Evolutionary conservation across 2,329 filamentous ascomycete species (phyloP).

Genomic region (Rutstroemia sp.): DNA sequence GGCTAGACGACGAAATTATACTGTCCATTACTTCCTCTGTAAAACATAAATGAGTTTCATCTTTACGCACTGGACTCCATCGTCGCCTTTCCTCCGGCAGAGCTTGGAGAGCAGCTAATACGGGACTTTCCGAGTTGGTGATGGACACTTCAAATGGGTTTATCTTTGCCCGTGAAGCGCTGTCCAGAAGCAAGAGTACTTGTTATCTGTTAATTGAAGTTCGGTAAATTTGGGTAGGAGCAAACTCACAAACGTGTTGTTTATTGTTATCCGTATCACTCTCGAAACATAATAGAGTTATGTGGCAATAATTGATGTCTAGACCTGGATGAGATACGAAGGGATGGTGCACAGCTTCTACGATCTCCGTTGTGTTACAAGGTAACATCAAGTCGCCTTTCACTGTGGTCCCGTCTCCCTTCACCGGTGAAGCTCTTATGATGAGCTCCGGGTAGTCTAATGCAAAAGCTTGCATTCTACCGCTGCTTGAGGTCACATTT

Average conservation of each 20-base stretch:
- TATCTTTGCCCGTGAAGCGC: background rate
- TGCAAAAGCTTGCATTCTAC: background rate
- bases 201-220: background rate
- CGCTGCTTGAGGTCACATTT: background rate
- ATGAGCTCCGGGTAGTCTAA: background rate
- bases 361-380: background rate
- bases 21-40: no score
- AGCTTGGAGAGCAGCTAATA: background rate
- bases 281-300: background rate
- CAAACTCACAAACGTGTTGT: background rate
- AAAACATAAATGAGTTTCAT: background rate
- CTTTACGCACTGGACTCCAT: background rate
- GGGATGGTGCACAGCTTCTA: no score
- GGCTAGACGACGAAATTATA: no score
- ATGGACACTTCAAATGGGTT: no score
- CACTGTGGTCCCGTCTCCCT: background rate
- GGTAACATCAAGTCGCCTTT: background rate
- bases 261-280: background rate
- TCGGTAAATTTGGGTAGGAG: background rate
- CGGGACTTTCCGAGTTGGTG: no score
- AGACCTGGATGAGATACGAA: background rate
- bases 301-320: background rate
- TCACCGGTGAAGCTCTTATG: background rate
- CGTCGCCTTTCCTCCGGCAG: background rate
- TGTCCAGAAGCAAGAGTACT: conserved; percentile 2